These are phyloP conservation scores for Fusarium tuaranense DNA, from an alignment of 2,329 filamentous ascomycete genomes.

Conservation along the genomic window DNA sequence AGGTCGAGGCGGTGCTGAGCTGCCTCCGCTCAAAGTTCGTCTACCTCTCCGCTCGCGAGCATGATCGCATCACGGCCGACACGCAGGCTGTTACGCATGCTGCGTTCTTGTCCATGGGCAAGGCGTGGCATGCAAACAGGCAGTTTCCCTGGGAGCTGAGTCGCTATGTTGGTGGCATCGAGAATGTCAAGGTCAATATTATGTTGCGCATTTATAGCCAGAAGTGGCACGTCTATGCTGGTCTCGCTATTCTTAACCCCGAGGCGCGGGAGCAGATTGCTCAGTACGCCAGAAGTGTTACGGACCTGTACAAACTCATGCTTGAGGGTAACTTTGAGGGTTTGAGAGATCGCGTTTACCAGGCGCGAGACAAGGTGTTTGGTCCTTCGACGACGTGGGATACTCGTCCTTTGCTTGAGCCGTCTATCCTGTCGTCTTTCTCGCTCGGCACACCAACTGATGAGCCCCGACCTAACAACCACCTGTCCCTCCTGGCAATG, in stretches of 20 bases:
- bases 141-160: constrained; percentile 97
- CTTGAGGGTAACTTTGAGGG: constrained; percentile 84
- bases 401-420: constrained; percentile 78
- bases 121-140: constrained; percentile 93
- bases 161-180: constrained; percentile 96
- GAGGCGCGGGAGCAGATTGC: constrained; percentile 91
- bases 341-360: constrained; percentile 76
- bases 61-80: constrained; percentile 97
- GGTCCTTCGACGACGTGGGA: constrained; percentile 74
- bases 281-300: constrained; percentile 93
- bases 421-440: constrained; percentile 89
- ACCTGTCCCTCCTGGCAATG: constrained; percentile 93
- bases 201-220: constrained; percentile 97
- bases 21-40: constrained; percentile 90
- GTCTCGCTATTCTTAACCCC: constrained; percentile 95
- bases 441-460: constrained; percentile 79
- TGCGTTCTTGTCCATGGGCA: constrained; percentile 97
- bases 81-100: constrained; percentile 98
- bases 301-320: constrained; percentile 97
- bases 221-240: constrained; percentile 99
- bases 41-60: constrained; percentile 85
- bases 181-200: constrained; percentile 99
- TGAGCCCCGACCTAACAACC: constrained; percentile 83
- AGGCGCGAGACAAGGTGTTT: constrained; percentile 77
- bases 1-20: constrained; percentile 84